phyloP scores from a whole-genome alignment of 163 green algal genomes.

The Picocystis sp. region DNA sequence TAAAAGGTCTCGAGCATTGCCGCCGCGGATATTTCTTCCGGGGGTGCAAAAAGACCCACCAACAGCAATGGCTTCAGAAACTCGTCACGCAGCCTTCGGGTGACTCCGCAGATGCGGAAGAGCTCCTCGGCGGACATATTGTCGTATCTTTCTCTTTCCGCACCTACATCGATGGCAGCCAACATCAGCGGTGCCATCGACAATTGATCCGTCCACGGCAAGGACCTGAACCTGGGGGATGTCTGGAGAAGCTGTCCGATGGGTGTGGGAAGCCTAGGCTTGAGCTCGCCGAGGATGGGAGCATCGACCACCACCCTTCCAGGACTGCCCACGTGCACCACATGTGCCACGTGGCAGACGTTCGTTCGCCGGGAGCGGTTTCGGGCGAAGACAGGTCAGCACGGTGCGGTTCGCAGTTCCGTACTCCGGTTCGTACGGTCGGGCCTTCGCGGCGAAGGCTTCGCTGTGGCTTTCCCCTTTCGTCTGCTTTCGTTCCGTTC shows the following conservation, averaged over 20 bases:
- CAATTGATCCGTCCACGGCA: slow-evolving; percentile 56
- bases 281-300: slow-evolving; percentile 59
- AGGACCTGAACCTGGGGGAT: slow-evolving; percentile 28
- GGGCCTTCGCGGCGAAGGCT: too few relatives aligned
- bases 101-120: slow-evolving; percentile 57
- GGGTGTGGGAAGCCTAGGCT: slow-evolving; percentile 48
- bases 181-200: slow-evolving; percentile 74
- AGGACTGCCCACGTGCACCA: slow-evolving; percentile 13
- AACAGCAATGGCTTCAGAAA: slow-evolving; percentile 80
- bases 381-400: too few relatives aligned
- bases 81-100: slow-evolving; percentile 49
- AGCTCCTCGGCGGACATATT: slow-evolving; percentile 70
- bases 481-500: too few relatives aligned
- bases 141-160: slow-evolving; percentile 44
- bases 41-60: slow-evolving; percentile 69
- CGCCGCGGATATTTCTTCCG: slow-evolving; percentile 65
- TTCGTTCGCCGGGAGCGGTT: too few relatives aligned
- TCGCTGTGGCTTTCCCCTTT: too few relatives aligned
- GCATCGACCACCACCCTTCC: slow-evolving; percentile 42
- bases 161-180: slow-evolving; percentile 59
- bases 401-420: too few relatives aligned
- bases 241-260: slow-evolving; percentile 69
- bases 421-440: too few relatives aligned
- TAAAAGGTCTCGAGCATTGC: slow-evolving; percentile 66
- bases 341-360: too few relatives aligned